phyloP scores from a whole-genome alignment of 352 stramenopile species.

The Globisporangium cystogenes region DNA sequence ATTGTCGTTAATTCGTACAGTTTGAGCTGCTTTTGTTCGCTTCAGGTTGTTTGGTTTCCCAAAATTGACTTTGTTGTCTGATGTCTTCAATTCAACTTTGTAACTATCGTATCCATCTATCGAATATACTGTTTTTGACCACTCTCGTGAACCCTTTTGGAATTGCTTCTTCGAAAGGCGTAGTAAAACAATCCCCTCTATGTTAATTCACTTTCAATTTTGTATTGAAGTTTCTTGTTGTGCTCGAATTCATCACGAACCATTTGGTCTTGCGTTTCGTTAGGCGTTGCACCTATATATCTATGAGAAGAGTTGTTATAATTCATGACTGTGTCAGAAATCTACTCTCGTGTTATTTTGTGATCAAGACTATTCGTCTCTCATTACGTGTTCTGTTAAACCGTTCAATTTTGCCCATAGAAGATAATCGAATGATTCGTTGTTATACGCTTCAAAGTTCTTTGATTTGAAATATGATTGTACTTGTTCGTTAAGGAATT shows the following conservation, averaged over 20 bases:
- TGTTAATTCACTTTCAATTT: background rate
- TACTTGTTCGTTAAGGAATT: too few species aligned
- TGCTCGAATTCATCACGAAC: background rate
- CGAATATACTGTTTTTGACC: background rate
- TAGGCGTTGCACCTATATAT: background rate
- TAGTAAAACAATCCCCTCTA: background rate
- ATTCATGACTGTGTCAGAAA: background rate
- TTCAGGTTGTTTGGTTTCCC: background rate
- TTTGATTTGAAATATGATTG: too few species aligned
- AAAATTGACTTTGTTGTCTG: conserved; percentile 6
- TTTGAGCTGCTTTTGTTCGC: conserved; percentile 1
- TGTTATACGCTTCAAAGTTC: too few species aligned
- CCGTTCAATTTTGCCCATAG: background rate
- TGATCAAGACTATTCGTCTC: too few species aligned
- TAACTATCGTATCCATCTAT: conserved; percentile 7
- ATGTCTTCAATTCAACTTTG: conserved; percentile 24
- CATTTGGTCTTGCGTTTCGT: background rate
- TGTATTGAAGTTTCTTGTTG: background rate
- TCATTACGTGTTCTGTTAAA: background rate
- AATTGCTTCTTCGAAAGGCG: conserved; percentile 1
- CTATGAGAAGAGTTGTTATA: background rate
- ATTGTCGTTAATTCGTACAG: background rate
- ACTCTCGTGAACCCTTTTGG: conserved; percentile 22
- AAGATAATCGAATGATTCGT: background rate
- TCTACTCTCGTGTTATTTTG: background rate